These are phyloP conservation scores for Biscogniauxia marginata DNA, from an alignment of 2,329 filamentous ascomycete genomes.

Conservation along the genomic window DNA sequence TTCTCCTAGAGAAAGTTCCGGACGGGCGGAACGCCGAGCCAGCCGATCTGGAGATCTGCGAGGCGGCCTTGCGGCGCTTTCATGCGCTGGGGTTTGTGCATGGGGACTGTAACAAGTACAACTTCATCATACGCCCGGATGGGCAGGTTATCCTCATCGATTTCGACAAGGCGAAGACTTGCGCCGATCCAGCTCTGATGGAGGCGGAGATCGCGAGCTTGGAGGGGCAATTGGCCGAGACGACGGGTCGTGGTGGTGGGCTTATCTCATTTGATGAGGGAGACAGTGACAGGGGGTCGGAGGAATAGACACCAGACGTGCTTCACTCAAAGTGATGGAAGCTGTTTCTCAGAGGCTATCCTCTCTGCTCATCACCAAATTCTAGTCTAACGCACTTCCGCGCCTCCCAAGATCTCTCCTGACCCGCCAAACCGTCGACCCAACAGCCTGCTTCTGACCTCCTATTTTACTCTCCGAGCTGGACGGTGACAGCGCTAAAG, in stretches of 20 bases:
- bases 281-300: slow-evolving; percentile 4
- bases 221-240: slow-evolving; percentile 9
- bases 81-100: slow-evolving; percentile 8
- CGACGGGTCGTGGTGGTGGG: slow-evolving; percentile 11
- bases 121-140: slow-evolving; percentile 7
- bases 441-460: too few relatives aligned
- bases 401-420: too few relatives aligned
- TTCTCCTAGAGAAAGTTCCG: slow-evolving; percentile 33
- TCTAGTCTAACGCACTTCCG: too few relatives aligned
- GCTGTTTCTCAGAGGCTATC: too few relatives aligned
- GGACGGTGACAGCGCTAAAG: too few relatives aligned
- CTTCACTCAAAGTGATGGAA: too few relatives aligned
- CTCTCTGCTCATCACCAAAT: too few relatives aligned
- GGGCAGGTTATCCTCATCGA: slow-evolving; percentile 5
- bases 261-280: too few relatives aligned
- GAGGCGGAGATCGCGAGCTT: slow-evolving; percentile 11
- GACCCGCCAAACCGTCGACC: too few relatives aligned
- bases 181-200: slow-evolving; percentile 6
- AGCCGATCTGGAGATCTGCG: slow-evolving; percentile 11
- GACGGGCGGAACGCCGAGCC: slow-evolving; percentile 10
- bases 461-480: too few relatives aligned
- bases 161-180: slow-evolving; percentile 6
- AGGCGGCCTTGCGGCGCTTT: slow-evolving; percentile 8
- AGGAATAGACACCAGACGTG: too few relatives aligned
- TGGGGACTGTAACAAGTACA: slow-evolving; percentile 11